Evolutionary conservation across 2,329 filamentous ascomycete species (phyloP), one percentile per base, ranked within the genome.

Genomic region (Alternaria brassicae): DNA sequence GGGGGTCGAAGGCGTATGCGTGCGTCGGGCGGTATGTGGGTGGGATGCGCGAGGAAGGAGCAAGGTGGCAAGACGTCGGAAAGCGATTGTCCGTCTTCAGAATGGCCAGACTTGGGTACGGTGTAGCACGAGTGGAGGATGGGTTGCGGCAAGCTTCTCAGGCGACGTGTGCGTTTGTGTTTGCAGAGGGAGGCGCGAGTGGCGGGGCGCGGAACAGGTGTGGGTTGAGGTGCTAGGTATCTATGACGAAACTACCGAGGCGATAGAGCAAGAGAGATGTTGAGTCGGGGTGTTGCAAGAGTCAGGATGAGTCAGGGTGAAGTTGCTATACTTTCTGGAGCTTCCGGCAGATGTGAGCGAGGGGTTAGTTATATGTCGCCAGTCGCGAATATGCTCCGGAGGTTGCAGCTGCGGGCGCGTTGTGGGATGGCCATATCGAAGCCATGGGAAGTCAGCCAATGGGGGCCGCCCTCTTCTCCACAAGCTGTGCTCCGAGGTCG

Each of bases 191-290:
- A 56, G 58, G 60, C 42, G 60, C 51, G 47, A 53, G 45, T 47
- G 50, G 55, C 52, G 58, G 41, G 53, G 60, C 60, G 59, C 39
- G 59, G 55, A 57, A 56, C 39, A 58, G 48, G 54, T 66, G 56
- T 56, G 70, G 63, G 60, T 48, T 56, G 55, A 48, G 63, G 62
- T 68, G 44, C 40, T 62, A 48, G 42, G 51, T 57, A 49, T 71
- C 68, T 60, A 73, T 75, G 73, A 75, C 71, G 73, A 74, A 70
- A 63, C 62, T 66, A 60, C 67, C 64, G 68, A 68, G 68, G 67
- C 63, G 71, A 69, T 61, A 54, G 55, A n/a, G n/a, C 42, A 58
- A 53, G 54, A 19, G 56, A 53, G 56, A 56, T 28, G 56, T 36
- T 50, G 57, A 32, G 53, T 53, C 50, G 60, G 50, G 36, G 37